These are phyloP conservation scores for Aspergillus awamori DNA, from an alignment of 2,329 filamentous ascomycete genomes.

Conservation along the genomic window DNA sequence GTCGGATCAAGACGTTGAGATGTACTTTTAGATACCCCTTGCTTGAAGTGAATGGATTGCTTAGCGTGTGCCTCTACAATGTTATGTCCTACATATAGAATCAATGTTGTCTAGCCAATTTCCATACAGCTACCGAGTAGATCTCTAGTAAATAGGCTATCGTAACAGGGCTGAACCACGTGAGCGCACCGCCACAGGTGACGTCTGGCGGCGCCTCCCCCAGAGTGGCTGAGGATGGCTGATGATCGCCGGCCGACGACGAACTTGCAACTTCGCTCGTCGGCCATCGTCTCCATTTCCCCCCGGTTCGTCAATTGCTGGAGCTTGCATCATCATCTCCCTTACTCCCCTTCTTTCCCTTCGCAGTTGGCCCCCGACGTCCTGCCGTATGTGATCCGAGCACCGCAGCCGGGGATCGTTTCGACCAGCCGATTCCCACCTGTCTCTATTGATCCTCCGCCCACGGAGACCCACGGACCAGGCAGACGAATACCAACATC, in stretches of 20 bases:
- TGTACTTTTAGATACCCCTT: slow-evolving; percentile 41
- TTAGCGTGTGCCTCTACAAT: neutral
- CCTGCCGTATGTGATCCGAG: slow-evolving; percentile 2
- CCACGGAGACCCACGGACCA: slow-evolving; percentile 8
- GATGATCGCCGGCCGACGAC: slow-evolving; percentile 8
- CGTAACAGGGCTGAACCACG: neutral
- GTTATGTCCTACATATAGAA: neutral
- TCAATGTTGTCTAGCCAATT: too few relatives aligned
- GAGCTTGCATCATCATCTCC: neutral
- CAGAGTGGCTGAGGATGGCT: slow-evolving; percentile 10
- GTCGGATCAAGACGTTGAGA: slow-evolving; percentile 19
- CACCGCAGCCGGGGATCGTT: slow-evolving; percentile 3
- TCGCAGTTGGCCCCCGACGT: neutral
- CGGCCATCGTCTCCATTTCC: slow-evolving; percentile 1
- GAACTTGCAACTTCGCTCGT: neutral
- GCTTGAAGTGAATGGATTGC: slow-evolving; percentile 21
- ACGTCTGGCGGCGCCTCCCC: slow-evolving; percentile 10
- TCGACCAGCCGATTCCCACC: slow-evolving; percentile 4
- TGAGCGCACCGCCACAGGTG: slow-evolving; percentile 15
- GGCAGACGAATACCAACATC: slow-evolving; percentile 1
- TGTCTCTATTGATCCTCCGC: slow-evolving; percentile 2
- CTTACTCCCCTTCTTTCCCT: neutral
- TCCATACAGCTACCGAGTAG: too few relatives aligned
- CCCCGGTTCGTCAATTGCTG: neutral
- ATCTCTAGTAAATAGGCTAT: too few relatives aligned